Evolutionary conservation across 108 stramenopile species (phyloP), one percentile per base, ranked within the genome.

Genomic region (Fragilaria radians): DNA sequence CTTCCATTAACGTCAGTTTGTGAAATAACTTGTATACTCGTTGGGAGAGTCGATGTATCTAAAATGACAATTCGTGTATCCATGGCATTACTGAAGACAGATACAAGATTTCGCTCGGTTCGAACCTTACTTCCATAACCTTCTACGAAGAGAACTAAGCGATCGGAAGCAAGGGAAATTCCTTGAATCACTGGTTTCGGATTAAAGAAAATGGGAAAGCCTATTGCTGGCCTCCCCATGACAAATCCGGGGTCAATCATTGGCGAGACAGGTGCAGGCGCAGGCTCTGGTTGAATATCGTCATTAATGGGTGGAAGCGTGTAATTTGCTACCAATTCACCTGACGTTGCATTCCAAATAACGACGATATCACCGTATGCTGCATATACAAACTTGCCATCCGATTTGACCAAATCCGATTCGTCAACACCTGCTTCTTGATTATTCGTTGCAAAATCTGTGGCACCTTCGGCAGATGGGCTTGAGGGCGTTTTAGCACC

Each of bases 341-440:
- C 54, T 46, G 30, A 50, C 23, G 33, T 32, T 4, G 33, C 61
- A 50, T 60, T 45, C 64, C 64, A 68, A 1, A 63, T 58, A 14
- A 80, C 58, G 18, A 76, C 21, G 25, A 36, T 52, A 51, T 75
- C 73, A 22, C 64, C 64, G 27, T 68, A 73, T 11, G 74, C 70
- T 19, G 80, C 74, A 45, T 60, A 80, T 5, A 72, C 66, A 19
- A 66, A 36, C 19, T 25, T 65, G 24, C 83, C 79, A 42, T 84
- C 71, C 0, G 77, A 73, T 59, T 81, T 80, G 24, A 78, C 54
- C 1, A 66, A 21, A 59, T 81, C 80, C 1, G 62, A 72, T 54
- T 73, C 67, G 33, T 78, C 75, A 3, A 81, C 74, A 32, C 54
- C 66, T n/a, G 49, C 31, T 67, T 79, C 83, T 48, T 85, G 83